These are phyloP conservation scores for Didymellaceae sp. DNA, from an alignment of 2,329 filamentous ascomycete genomes.

Conservation along the genomic window DNA sequence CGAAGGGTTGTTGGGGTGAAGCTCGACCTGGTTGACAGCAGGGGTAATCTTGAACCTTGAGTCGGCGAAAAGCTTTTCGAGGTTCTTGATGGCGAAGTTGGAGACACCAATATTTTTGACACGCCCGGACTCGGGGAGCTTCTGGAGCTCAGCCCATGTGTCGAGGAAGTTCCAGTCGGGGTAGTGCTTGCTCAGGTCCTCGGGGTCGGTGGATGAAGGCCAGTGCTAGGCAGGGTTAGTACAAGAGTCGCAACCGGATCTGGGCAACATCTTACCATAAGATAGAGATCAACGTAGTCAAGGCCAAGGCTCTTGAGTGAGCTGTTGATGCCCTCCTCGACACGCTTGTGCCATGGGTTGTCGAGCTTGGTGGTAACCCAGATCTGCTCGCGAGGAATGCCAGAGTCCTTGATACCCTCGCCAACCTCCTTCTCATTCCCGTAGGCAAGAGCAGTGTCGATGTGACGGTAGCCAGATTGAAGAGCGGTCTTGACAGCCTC, in stretches of 20 bases:
- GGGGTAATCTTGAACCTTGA: slow-evolving; percentile 66
- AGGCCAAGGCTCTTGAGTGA: slow-evolving; percentile 68
- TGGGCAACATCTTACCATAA: slow-evolving; percentile 58
- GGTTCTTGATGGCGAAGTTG: slow-evolving; percentile 82
- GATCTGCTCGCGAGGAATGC: slow-evolving; percentile 70
- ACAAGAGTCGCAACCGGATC: too few species aligned
- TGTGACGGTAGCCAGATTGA: slow-evolving; percentile 73
- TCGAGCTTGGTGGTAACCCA: slow-evolving; percentile 84
- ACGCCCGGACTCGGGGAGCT: slow-evolving; percentile 71
- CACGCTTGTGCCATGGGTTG: slow-evolving; percentile 73
- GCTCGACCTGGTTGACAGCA: slow-evolving; percentile 82
- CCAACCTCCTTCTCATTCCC: slow-evolving; percentile 80
- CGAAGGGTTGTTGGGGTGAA: slow-evolving; percentile 82
- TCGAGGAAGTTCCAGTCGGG: slow-evolving; percentile 83
- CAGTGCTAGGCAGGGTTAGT: slow-evolving; percentile 52
- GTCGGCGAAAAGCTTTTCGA: slow-evolving; percentile 74
- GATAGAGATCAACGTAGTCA: slow-evolving; percentile 72
- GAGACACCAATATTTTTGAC: slow-evolving; percentile 83
- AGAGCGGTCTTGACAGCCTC: slow-evolving; percentile 75
- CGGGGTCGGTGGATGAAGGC: slow-evolving; percentile 69
- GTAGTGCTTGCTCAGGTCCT: slow-evolving; percentile 70
- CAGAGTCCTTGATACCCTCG: slow-evolving; percentile 70
- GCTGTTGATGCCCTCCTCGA: slow-evolving; percentile 65
- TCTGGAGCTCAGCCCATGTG: slow-evolving; percentile 77
- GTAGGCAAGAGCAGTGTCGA: slow-evolving; percentile 79